These are phyloP conservation scores for Calonectria fujianensis DNA, from an alignment of 2,329 filamentous ascomycete species.

Conservation along the genomic window DNA sequence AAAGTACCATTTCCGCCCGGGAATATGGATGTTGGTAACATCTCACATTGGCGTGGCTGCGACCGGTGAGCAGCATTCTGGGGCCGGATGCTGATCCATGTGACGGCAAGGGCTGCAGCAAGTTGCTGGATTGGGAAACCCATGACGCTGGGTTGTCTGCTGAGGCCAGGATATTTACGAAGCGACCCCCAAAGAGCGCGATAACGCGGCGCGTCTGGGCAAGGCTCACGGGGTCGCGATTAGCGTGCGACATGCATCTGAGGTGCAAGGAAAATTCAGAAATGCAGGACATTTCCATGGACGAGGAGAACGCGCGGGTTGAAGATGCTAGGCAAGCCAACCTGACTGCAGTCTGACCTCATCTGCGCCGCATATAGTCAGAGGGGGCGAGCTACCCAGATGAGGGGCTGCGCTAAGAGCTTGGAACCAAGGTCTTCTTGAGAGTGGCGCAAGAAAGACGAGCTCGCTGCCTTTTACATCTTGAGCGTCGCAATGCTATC, in stretches of 20 bases:
- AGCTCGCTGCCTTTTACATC: slow-evolving; percentile 34
- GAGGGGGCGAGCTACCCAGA: slow-evolving; percentile 28
- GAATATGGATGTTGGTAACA: slow-evolving; percentile 50
- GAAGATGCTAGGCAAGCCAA: slow-evolving; percentile 33
- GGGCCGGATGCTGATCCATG: slow-evolving; percentile 51
- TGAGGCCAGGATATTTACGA: slow-evolving; percentile 46
- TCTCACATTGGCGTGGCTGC: slow-evolving; percentile 52
- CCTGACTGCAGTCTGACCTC: slow-evolving; percentile 45
- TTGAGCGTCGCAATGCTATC: slow-evolving; percentile 35
- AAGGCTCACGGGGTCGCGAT: slow-evolving; percentile 53
- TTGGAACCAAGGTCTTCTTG: slow-evolving; percentile 41
- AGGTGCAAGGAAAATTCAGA: slow-evolving; percentile 34
- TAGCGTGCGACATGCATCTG: slow-evolving; percentile 49
- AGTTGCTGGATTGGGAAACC: slow-evolving; percentile 53
- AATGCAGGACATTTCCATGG: slow-evolving; percentile 26
- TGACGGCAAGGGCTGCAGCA: slow-evolving; percentile 52
- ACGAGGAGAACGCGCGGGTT: slow-evolving; percentile 21
- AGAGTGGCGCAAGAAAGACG: slow-evolving; percentile 39
- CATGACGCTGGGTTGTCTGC: slow-evolving; percentile 50
- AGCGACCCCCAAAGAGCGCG: slow-evolving; percentile 42
- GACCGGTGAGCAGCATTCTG: slow-evolving; percentile 53
- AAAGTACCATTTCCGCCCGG: slow-evolving; percentile 31
- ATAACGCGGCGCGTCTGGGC: slow-evolving; percentile 48
- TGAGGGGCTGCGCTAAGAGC: slow-evolving; percentile 31
- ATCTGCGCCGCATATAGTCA: slow-evolving; percentile 33